These are phyloP conservation scores for Backusella psychrophila DNA, from an alignment of 192 early-diverging fungal species.

Conservation along the genomic window DNA sequence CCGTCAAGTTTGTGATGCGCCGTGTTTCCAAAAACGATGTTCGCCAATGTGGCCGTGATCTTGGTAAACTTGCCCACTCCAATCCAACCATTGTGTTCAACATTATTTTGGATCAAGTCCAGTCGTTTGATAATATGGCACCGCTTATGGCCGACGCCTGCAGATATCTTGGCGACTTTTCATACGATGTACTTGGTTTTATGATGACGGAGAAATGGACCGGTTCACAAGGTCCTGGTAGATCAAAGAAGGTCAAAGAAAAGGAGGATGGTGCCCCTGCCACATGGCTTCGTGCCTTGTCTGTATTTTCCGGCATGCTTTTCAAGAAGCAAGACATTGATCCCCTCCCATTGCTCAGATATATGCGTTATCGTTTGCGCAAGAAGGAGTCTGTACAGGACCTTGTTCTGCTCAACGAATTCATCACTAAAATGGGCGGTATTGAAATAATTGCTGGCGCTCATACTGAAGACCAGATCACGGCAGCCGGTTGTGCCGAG, in stretches of 20 bases:
- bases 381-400: constrained; percentile 51
- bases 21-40: constrained; percentile 72
- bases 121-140: constrained; percentile 77
- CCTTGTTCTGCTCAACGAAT: constrained; percentile 65
- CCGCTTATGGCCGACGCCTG: constrained; percentile 72
- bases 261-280: constrained; percentile 57
- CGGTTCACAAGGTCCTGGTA: constrained; percentile 37
- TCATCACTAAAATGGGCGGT: constrained; percentile 72
- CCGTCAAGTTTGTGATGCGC: constrained; percentile 22
- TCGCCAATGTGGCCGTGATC: constrained; percentile 68
- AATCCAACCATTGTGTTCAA: constrained; percentile 75
- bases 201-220: constrained; percentile 66
- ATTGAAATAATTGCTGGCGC: constrained; percentile 56
- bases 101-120: constrained; percentile 63
- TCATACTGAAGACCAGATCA: constrained; percentile 58
- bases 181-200: constrained; percentile 73
- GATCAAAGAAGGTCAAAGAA: constrained; percentile 47
- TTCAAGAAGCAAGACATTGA: constrained; percentile 64
- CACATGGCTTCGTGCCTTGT: constrained; percentile 38
- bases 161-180: constrained; percentile 68
- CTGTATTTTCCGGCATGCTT: constrained; percentile 63
- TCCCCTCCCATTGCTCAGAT: constrained; percentile 59
- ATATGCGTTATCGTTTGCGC: constrained; percentile 62
- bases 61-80: constrained; percentile 71
- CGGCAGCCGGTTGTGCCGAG: constrained; percentile 61